Conservation (phyloP, 768 basidiomycete genomes). For the Phlebiopsis gigantea region DNA sequence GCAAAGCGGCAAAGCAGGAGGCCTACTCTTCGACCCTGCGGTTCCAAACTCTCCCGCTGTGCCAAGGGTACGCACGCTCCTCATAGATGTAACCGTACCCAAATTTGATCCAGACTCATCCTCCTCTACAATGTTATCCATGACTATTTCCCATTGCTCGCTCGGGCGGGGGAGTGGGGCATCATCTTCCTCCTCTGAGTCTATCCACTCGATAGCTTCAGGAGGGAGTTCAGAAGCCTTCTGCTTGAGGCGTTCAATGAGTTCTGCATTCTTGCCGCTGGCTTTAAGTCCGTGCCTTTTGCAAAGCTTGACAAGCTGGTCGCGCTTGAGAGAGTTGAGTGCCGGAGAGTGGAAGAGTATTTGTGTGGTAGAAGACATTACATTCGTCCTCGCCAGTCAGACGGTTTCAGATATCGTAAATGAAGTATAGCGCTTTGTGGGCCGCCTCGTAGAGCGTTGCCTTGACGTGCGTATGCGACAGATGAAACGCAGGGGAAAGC, state of each 20-base stretch:
- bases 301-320: constrained; percentile 82
- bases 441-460: neutral
- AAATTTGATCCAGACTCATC: constrained; percentile 41
- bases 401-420: neutral
- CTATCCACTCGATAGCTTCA: constrained; percentile 44
- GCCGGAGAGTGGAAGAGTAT: constrained; percentile 85
- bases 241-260: constrained; percentile 62
- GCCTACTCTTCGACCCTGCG: constrained; percentile 56
- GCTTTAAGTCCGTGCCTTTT: constrained; percentile 79
- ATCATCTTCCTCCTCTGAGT: constrained; percentile 32
- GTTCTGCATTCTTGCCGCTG: constrained; percentile 70
- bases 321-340: constrained; percentile 75
- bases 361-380: constrained; percentile 68
- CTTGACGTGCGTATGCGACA: neutral
- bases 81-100: constrained; percentile 42
- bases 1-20: neutral
- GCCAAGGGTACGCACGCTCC: constrained; percentile 30
- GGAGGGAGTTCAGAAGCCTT: constrained; percentile 63
- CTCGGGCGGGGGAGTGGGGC: constrained; percentile 44
- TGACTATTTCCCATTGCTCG: constrained; percentile 83
- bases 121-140: constrained; percentile 76
- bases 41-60: constrained; percentile 69
- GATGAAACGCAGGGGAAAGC: neutral
- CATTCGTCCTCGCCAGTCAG: neutral
- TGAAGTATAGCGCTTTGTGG: neutral